A percentile compares a stretch with the other conserved stretches of the same genome.
Evolutionary conservation across 257 asterid species (phyloP).

Genomic region (Lycium ferocissimum): DNA sequence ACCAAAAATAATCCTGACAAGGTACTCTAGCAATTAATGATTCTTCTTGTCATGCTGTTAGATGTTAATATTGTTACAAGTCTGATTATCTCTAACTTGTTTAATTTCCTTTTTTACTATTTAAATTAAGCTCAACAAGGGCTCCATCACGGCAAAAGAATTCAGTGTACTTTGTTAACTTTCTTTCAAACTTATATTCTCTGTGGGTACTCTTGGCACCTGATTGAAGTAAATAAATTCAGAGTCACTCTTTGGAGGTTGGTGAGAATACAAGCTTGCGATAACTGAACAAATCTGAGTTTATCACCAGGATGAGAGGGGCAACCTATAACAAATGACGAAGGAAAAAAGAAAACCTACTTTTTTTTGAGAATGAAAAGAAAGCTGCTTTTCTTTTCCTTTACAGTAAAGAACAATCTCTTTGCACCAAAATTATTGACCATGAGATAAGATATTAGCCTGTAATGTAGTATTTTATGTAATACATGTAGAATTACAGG

Average conservation of each 20-base stretch:
- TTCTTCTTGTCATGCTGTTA: neutral
- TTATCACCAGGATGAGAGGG: constrained; percentile 22
- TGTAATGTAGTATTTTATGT: neutral
- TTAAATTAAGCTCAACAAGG: neutral
- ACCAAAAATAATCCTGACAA: constrained; percentile 87
- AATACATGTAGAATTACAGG: neutral
- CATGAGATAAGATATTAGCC: neutral
- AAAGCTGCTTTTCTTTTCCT: constrained; percentile 1
- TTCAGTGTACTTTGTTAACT: neutral
- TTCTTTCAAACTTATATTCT: neutral
- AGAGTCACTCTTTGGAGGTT: neutral
- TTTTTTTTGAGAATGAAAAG: neutral
- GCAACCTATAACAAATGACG: neutral
- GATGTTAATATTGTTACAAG: neutral
- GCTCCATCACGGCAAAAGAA: constrained; percentile 11
- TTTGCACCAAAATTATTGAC: neutral
- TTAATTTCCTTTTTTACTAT: neutral
- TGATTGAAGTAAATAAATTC: neutral
- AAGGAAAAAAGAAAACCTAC: neutral
- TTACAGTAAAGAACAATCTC: constrained; percentile 1
- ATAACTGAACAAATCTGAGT: neutral
- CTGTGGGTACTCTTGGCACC: constrained; percentile 17
- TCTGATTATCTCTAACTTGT: constrained; percentile 4
- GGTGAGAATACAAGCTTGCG: neutral
- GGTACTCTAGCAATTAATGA: constrained; percentile 47